These are phyloP conservation scores for Paraphoma chrysanthemicola DNA, from an alignment of 2,329 filamentous ascomycete species.

Conservation along the genomic window DNA sequence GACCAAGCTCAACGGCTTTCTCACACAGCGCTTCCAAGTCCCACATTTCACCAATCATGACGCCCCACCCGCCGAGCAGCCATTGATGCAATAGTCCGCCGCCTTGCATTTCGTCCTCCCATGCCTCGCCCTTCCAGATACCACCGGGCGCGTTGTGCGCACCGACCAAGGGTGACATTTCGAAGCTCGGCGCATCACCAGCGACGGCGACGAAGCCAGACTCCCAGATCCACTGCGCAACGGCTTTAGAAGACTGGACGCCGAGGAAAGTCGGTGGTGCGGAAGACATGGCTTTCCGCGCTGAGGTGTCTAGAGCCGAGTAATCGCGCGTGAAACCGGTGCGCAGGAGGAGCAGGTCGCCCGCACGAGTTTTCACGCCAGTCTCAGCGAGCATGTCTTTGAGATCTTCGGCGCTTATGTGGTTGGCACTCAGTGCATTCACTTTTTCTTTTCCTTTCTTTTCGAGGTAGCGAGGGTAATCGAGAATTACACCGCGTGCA, in stretches of 20 bases:
- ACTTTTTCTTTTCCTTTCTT: constrained; percentile 25
- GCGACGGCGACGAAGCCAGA: constrained; percentile 55
- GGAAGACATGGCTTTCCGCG: constrained; percentile 35
- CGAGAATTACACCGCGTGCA: constrained; percentile 37
- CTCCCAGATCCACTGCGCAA: constrained; percentile 57
- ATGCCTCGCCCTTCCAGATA: constrained; percentile 42
- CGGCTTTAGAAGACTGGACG: constrained; percentile 46
- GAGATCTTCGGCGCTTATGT: constrained; percentile 28
- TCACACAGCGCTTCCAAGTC: constrained; percentile 59
- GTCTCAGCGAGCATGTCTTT: constrained; percentile 45
- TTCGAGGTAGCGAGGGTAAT: constrained; percentile 39
- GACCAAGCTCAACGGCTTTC: constrained; percentile 59
- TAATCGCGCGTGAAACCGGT: constrained; percentile 49
- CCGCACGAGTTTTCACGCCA: constrained; percentile 41
- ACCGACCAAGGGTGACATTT: constrained; percentile 50
- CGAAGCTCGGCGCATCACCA: constrained; percentile 52
- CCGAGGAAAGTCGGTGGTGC: constrained; percentile 48
- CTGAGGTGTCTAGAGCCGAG: constrained; percentile 26
- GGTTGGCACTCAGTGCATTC: constrained; percentile 27
- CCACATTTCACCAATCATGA: constrained; percentile 51
- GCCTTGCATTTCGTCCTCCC: constrained; percentile 46
- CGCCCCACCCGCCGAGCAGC: constrained; percentile 43
- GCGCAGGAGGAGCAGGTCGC: constrained; percentile 38
- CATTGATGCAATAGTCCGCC: constrained; percentile 45
- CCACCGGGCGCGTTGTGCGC: constrained; percentile 38